phyloP scores from a whole-genome alignment of 2,329 filamentous ascomycete species.

The Colletotrichum liaoningense region DNA sequence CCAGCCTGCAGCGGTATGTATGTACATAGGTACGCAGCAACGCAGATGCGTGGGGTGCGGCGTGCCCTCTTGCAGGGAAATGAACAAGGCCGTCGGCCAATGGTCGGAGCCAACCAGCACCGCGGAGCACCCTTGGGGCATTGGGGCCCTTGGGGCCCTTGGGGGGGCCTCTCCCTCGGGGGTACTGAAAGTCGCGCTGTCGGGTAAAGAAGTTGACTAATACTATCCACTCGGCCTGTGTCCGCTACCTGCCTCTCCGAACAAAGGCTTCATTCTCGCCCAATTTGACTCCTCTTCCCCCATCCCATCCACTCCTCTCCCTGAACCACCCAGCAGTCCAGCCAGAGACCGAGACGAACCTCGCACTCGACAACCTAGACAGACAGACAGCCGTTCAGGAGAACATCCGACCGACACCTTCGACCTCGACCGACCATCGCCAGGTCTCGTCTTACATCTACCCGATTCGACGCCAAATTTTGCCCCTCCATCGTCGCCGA shows the following conservation, averaged over 20 bases:
- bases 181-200: conserved; percentile 28
- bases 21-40: no score
- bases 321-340: conserved; percentile 20
- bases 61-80: conserved; percentile 20
- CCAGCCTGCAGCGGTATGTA: background rate
- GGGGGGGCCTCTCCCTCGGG: background rate
- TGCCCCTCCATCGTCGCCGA: conserved; percentile 22
- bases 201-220: conserved; percentile 37
- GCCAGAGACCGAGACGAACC: conserved; percentile 8
- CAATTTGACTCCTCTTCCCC: conserved; percentile 34
- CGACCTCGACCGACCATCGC: background rate
- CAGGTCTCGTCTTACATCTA: conserved; percentile 1
- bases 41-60: conserved; percentile 25
- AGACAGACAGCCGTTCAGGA: background rate
- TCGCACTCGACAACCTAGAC: conserved; percentile 4
- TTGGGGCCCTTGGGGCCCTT: conserved; percentile 1
- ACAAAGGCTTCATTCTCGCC: conserved; percentile 36
- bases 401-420: background rate
- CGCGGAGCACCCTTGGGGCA: conserved; percentile 13
- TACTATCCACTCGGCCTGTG: conserved; percentile 32
- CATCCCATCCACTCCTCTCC: conserved; percentile 34
- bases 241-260: conserved; percentile 27
- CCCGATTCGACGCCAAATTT: background rate
- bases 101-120: conserved; percentile 19
- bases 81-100: conserved; percentile 19